Percentiles rank a stretch among this genome's conserved stretches.
Evolutionary conservation across 331 rosid species (phyloP).

Genomic region (Erythrophleum ivorense): DNA sequence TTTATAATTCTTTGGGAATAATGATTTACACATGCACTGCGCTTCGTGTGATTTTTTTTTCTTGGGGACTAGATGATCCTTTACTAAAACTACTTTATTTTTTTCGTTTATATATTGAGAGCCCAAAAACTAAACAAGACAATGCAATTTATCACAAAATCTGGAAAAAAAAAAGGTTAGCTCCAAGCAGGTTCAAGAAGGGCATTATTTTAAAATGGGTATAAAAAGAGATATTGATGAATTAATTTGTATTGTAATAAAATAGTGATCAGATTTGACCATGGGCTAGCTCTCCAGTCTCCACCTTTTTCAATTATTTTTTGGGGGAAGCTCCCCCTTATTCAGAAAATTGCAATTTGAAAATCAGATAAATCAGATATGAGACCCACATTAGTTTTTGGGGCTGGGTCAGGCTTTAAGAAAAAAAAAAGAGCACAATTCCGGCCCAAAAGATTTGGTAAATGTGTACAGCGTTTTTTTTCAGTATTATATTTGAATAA

Average conservation of each 20-base stretch:
- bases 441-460: neutral
- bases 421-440: neutral
- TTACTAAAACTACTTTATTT: too few relatives aligned
- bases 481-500: too few relatives aligned
- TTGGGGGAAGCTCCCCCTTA: neutral
- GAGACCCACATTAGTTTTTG: neutral
- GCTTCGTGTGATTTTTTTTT: neutral
- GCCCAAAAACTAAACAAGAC: neutral
- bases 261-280: neutral
- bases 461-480: too few relatives aligned
- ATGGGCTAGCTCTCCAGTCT: neutral
- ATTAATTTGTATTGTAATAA: too few relatives aligned
- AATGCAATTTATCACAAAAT: too few relatives aligned
- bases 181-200: too few relatives aligned
- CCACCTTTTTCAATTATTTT: too few relatives aligned
- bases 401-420: neutral
- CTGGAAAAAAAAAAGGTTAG: too few relatives aligned
- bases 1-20: too few relatives aligned
- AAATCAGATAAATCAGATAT: neutral
- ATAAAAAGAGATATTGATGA: too few relatives aligned
- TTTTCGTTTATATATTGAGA: neutral
- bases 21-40: neutral
- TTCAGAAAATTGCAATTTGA: neutral
- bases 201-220: neutral
- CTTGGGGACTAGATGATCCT: too few relatives aligned